Evolutionary conservation across 768 basidiomycete species (phyloP), one percentile per base, ranked within the genome.

Genomic region (Hypsizygus marmoreus): DNA sequence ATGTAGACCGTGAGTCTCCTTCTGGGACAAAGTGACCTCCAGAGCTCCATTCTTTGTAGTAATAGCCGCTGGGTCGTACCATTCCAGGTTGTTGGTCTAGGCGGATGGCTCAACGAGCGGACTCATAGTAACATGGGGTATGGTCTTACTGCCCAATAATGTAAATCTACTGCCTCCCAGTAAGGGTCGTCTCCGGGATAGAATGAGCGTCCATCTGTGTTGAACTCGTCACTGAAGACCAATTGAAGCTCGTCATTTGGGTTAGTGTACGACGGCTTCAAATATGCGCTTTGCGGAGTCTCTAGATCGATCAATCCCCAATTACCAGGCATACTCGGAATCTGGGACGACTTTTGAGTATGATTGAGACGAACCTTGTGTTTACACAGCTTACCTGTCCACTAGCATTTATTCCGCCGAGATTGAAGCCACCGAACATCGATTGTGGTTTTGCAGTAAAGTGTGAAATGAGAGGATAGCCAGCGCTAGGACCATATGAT

Each of bases 151-250:
- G 73, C 70, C 87, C 88, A 91, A 55, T 90, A 91, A 60, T 91
- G 85, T 36, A 91, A 73, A 66, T 91, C 76, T 2, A 74, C 84
- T 30, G 88, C 90, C 63, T 91, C 89, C 90, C 90, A 91, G 62
- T 86, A 93, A 6, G 91, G 87, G 64, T 95, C 92, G 62, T 94
- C 90, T 45, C 90, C 91, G 38, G 84, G 84, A 63, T 86, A 91
- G 63, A 94, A 94, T 0, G 86, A 79, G 28, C 93, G 80, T 12
- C 87, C 85, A 4, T 86, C 82, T 6, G 69, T 70, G 47, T 95
- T 84, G 67, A 95, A 95, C 64, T 95, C 93, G 64, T 95, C 92
- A 30, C 88, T 90, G 64, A 91, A 94, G 3, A 92, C 82, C 10
- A 95, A 75, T 45, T 84, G 80, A 64, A 84, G 54, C 53, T 76